Evolutionary conservation across 1,284 basidiomycete genomes (phyloP), one percentile per base, ranked within the genome.

Genomic region (Tremellales sp.): DNA sequence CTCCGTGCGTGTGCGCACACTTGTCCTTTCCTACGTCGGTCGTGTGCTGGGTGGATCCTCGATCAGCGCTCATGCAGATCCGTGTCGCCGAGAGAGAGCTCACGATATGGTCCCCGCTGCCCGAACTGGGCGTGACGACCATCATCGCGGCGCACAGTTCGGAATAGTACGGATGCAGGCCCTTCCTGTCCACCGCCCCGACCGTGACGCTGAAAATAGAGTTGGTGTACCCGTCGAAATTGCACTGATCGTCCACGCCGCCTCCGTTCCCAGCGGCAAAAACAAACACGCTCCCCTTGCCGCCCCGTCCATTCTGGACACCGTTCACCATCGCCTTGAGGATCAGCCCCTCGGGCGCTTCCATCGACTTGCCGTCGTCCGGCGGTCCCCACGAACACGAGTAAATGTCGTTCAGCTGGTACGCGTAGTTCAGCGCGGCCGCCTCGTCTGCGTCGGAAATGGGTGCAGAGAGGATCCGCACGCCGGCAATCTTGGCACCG

Each of bases 221-320:
- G 69, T 98, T 98, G 27, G 95, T 99, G 72, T 98, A 99, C 5
- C 95, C 95, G 61, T 98, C 95, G 68, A 99, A 98, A 72, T 99
- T 99, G 77, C 95, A 99, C 74, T 98, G 95, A 68, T 99, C 95
- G 26, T 87, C 89, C 43, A 79, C 79, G 3, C 81, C 81, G 21
- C 90, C 95, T 19, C 95, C 95, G 67, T 98, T 99, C 1, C 95
- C 95, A 49, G 91, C 93, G 1, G 95, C 95, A 70, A 98, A 99
- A 29, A 99, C 95, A 63, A 88, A 98, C 54, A 99, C 78, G 34
- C 86, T 91, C 3, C 95, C 95, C 64, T 88, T 91, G 19, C 93
- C 92, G 34, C 75, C 80, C 40, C 95, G 82, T 4, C 95, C 95
- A 43, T 90, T 86, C 71, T 90, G 85, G 35, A 97, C 82, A 16